phyloP scores from a whole-genome alignment of 2,329 filamentous ascomycete species.

The Xylariaceae sp. region DNA sequence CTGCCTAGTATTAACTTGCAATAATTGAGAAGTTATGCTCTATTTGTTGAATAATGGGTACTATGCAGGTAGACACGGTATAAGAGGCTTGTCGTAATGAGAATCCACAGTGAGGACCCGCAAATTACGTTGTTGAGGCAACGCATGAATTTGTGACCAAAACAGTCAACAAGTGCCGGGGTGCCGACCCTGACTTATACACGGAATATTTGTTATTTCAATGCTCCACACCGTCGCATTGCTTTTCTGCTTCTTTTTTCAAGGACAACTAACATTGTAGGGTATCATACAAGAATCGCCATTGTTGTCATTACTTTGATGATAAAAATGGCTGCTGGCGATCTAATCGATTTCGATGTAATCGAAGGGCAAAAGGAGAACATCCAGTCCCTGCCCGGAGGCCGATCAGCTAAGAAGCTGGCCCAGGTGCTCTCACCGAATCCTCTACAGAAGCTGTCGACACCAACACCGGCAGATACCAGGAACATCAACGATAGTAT shows the following conservation, averaged over 20 bases:
- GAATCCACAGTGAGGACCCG: no score
- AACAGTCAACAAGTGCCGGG: slow-evolving; percentile 34
- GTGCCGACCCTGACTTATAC: no score
- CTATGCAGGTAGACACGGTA: no score
- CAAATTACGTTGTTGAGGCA: slow-evolving; percentile 27
- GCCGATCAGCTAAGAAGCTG: slow-evolving; percentile 84
- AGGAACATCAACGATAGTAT: slow-evolving; percentile 77
- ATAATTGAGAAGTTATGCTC: no score
- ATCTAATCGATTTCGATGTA: slow-evolving; percentile 78
- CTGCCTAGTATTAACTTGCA: no score
- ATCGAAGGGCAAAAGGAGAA: slow-evolving; percentile 98
- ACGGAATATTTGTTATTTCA: slow-evolving; percentile 2
- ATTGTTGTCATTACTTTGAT: slow-evolving; percentile 21
- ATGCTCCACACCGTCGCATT: slow-evolving; percentile 8
- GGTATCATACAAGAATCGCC: slow-evolving; percentile 13
- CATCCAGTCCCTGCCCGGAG: slow-evolving; percentile 89
- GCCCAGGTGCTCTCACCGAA: slow-evolving; percentile 77
- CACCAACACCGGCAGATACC: slow-evolving; percentile 71
- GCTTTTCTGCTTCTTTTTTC: slow-evolving; percentile 11
- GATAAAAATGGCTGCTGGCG: slow-evolving; percentile 51
- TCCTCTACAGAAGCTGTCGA: slow-evolving; percentile 58
- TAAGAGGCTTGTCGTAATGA: no score
- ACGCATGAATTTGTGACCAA: slow-evolving; percentile 24
- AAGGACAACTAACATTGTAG: slow-evolving; percentile 27
- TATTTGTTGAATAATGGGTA: no score